These are phyloP conservation scores for Malus sylvestris DNA, from an alignment of 306 rosid species.

Conservation along the genomic window DNA sequence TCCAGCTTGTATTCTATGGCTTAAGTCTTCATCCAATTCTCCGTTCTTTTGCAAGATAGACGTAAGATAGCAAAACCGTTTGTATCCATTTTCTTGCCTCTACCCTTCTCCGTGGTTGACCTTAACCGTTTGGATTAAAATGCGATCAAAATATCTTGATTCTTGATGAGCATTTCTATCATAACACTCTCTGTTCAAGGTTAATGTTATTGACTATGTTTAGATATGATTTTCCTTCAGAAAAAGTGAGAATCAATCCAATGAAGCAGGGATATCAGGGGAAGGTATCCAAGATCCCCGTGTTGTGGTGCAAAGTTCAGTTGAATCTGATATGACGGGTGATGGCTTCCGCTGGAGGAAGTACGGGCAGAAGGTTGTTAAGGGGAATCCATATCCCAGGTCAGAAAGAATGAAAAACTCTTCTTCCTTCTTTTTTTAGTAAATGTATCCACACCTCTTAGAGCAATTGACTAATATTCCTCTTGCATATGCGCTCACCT, in stretches of 20 bases:
- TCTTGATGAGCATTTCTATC: not conserved
- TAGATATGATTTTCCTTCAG: slow-evolving; percentile 33
- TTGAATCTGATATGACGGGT: slow-evolving; percentile 51
- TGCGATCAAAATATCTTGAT: not conserved
- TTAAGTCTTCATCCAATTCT: too few relatives aligned
- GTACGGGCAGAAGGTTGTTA: slow-evolving; percentile 94
- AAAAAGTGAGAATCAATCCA: slow-evolving; percentile 50
- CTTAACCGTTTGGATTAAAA: not conserved
- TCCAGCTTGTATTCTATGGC: too few relatives aligned
- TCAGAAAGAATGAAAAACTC: slow-evolving; percentile 4
- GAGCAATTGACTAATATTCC: not conserved
- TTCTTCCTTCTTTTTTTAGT: not conserved
- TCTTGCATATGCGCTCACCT: not conserved
- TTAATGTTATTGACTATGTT: slow-evolving; percentile 3
- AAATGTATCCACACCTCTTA: not conserved
- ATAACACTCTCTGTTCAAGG: not conserved
- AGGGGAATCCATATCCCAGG: slow-evolving; percentile 91
- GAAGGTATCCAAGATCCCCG: slow-evolving; percentile 52
- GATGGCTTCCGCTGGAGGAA: slow-evolving; percentile 98
- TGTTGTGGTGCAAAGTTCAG: slow-evolving; percentile 48
- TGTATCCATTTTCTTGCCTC: not conserved
- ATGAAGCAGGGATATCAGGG: slow-evolving; percentile 46
- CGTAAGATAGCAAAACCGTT: too few relatives aligned
- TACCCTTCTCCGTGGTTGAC: not conserved
- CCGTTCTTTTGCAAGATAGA: too few relatives aligned